These are phyloP conservation scores for Ustilago cynodontis DNA, from an alignment of 1,284 basidiomycete species.

Conservation along the genomic window DNA sequence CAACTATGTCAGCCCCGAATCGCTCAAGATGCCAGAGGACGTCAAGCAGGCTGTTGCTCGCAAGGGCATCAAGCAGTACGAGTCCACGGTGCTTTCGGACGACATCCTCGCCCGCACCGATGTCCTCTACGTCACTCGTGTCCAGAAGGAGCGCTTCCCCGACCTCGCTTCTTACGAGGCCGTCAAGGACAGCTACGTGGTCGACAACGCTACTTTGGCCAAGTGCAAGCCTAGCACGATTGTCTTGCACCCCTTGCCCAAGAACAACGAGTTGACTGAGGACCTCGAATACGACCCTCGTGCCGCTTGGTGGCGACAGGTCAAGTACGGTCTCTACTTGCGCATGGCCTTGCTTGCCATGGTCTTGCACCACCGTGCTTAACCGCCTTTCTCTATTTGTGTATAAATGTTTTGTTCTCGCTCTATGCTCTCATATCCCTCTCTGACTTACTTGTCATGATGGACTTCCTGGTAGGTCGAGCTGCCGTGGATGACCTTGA, in stretches of 20 bases:
- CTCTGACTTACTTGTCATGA: not conserved
- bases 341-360: constrained; percentile 68
- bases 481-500: not conserved
- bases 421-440: not conserved
- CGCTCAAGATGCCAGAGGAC: constrained; percentile 89
- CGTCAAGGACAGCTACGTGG: constrained; percentile 91
- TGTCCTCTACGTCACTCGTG: constrained; percentile 94
- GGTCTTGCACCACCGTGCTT: constrained; percentile 53
- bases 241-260: constrained; percentile 96
- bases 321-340: constrained; percentile 93
- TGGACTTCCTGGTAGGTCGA: constrained; percentile 11
- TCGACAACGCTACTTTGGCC: constrained; percentile 91
- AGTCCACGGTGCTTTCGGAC: constrained; percentile 83
- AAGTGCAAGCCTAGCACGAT: constrained; percentile 96
- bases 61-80: constrained; percentile 76
- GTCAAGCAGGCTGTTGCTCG: constrained; percentile 79
- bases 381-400: not conserved
- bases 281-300: constrained; percentile 97
- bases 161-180: constrained; percentile 85
- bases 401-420: not conserved
- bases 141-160: constrained; percentile 94
- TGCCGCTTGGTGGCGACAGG: constrained; percentile 97
- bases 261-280: constrained; percentile 96
- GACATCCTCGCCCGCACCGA: constrained; percentile 93
- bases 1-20: constrained; percentile 93